Percentiles rank a stretch among this genome's conserved stretches.
phyloP scores from a whole-genome alignment of 495 filamentous ascomycete genomes.

The Eremomyces bilateralis region DNA sequence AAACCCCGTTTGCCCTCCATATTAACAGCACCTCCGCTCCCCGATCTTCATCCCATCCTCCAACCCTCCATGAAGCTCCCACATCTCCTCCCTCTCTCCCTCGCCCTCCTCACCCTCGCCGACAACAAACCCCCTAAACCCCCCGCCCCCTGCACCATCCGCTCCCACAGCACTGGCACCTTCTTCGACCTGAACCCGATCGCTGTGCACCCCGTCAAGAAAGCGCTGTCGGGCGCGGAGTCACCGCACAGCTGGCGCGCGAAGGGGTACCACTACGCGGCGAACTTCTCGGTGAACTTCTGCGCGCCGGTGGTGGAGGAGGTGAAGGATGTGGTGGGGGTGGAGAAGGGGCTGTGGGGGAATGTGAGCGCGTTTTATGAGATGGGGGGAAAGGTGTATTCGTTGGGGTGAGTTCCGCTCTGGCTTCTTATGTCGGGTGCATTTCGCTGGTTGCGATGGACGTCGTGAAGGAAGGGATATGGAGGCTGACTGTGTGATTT shows the following conservation, averaged over 20 bases:
- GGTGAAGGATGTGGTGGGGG: constrained; percentile 36
- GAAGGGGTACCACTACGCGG: constrained; percentile 60
- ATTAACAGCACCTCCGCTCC: no score
- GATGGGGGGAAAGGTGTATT: constrained; percentile 49
- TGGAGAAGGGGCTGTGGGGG: constrained; percentile 40
- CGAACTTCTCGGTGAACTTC: constrained; percentile 91
- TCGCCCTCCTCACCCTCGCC: constrained; percentile 13
- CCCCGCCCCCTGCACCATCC: constrained; percentile 53
- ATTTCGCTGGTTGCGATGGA: no score
- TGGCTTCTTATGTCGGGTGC: no score
- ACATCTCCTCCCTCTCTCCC: constrained; percentile 16
- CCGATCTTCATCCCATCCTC: no score
- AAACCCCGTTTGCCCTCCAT: no score
- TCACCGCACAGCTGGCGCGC: constrained; percentile 51
- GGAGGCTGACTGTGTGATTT: no score
- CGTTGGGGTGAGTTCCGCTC: constrained; percentile 67
- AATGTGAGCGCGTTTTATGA: constrained; percentile 89
- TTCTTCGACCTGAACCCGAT: constrained; percentile 84
- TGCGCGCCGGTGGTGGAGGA: constrained; percentile 69
- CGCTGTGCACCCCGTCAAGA: constrained; percentile 30
- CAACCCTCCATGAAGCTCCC: no score
- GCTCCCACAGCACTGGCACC: constrained; percentile 45
- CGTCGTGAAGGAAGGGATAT: no score
- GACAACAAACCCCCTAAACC: constrained; percentile 18
- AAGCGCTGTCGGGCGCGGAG: constrained; percentile 7